Evolutionary conservation across 352 stramenopile species (phyloP).

Genomic region (Pythium phragmiticola): DNA sequence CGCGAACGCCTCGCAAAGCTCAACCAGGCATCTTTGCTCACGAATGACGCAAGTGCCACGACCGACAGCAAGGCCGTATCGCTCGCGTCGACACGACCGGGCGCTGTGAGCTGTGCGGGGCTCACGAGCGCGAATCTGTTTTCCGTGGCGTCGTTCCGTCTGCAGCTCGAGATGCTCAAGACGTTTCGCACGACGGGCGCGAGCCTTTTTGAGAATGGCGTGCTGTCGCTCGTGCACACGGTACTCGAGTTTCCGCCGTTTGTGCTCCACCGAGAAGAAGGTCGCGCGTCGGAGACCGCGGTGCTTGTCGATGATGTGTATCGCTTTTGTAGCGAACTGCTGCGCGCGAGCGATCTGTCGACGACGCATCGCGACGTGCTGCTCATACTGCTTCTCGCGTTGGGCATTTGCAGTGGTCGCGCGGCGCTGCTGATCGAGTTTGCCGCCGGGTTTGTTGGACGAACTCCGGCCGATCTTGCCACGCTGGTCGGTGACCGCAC

Average conservation of each 20-base stretch:
- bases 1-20: conserved; percentile 3
- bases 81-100: neutral
- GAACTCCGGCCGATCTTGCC: neutral
- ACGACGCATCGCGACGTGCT: conserved; percentile 33
- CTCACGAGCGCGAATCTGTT: conserved; percentile 32
- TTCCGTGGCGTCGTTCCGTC: conserved; percentile 46
- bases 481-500: conserved; percentile 18
- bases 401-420: conserved; percentile 59
- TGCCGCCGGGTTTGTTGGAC: conserved; percentile 29
- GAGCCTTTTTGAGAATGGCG: conserved; percentile 49
- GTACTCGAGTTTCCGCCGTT: conserved; percentile 61
- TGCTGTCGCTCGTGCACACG: conserved; percentile 50
- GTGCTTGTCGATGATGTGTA: conserved; percentile 42
- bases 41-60: no score
- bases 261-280: conserved; percentile 29
- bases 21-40: neutral
- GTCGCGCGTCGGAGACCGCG: conserved; percentile 29
- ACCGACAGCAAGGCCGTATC: neutral
- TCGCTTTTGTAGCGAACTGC: conserved; percentile 45
- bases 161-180: conserved; percentile 70
- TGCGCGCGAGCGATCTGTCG: conserved; percentile 25
- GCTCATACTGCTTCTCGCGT: conserved; percentile 48
- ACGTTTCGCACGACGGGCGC: conserved; percentile 45
- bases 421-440: conserved; percentile 56
- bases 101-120: neutral